A percentile compares a stretch with the other conserved stretches of the same genome.
phyloP scores from a whole-genome alignment of 768 basidiomycete genomes.

The Daedalea quercina region DNA sequence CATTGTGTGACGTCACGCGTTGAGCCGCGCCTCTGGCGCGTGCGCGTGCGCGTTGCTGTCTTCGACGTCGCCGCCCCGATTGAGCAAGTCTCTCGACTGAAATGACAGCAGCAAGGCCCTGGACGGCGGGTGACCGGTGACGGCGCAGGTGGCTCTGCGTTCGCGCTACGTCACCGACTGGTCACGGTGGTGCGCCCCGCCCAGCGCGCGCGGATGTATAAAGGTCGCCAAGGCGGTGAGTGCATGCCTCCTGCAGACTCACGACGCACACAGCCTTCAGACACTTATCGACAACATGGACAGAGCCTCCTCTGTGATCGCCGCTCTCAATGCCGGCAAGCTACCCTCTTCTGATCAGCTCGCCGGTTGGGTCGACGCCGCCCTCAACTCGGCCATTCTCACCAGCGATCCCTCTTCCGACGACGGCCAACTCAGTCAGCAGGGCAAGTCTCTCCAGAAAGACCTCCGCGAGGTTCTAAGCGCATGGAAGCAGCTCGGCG shows the following conservation, averaged over 20 bases:
- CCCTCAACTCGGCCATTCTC: conserved; percentile 42
- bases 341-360: conserved; percentile 58
- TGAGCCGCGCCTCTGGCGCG: no score
- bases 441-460: conserved; percentile 45
- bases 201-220: background rate
- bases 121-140: background rate
- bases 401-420: conserved; percentile 33
- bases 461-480: conserved; percentile 47
- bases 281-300: conserved; percentile 39
- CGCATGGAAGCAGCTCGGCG: conserved; percentile 48
- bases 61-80: no score
- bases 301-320: conserved; percentile 51
- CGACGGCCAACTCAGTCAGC: conserved; percentile 41
- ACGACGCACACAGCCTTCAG: no score
- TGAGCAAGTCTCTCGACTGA: no score
- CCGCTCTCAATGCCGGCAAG: conserved; percentile 67
- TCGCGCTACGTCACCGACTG: background rate
- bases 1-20: no score
- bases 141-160: background rate
- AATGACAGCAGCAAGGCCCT: no score
- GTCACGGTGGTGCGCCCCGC: background rate
- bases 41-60: no score
- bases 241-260: no score
- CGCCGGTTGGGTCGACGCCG: conserved; percentile 45
- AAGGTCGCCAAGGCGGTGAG: background rate